A percentile compares a stretch with the other conserved stretches of the same genome.
Evolutionary conservation across 768 basidiomycete genomes (phyloP).

Genomic region (Kockovaella imperatae): DNA sequence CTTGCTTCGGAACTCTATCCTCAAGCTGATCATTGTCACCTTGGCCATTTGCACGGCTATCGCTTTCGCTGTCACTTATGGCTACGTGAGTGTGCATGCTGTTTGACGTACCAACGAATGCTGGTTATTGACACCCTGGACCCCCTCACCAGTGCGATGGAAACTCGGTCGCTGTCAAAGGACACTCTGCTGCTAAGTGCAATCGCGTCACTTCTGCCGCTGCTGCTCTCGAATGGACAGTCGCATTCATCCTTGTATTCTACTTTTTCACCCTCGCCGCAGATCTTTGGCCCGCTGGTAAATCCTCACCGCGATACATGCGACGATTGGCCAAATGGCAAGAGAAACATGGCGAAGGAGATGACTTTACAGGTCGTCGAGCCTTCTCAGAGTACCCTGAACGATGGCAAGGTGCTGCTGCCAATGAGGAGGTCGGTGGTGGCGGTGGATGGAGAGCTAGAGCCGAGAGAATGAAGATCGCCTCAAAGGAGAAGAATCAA

Average conservation of each 20-base stretch:
- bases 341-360: constrained; percentile 33
- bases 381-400: constrained; percentile 37
- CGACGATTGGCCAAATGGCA: constrained; percentile 42
- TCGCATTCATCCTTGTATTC: constrained; percentile 40
- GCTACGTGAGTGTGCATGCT: constrained; percentile 9
- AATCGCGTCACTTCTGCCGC: constrained; percentile 40
- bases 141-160: constrained; percentile 22
- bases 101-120: too few relatives aligned
- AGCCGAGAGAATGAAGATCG: too few relatives aligned
- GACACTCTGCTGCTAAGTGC: constrained; percentile 27
- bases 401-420: constrained; percentile 30
- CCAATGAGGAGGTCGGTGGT: too few relatives aligned
- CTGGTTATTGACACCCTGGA: neutral
- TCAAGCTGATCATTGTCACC: constrained; percentile 44
- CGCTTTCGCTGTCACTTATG: constrained; percentile 44
- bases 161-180: constrained; percentile 9
- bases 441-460: too few relatives aligned
- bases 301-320: constrained; percentile 42
- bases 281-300: constrained; percentile 47
- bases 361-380: constrained; percentile 40
- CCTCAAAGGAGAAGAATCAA: too few relatives aligned
- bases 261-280: constrained; percentile 45
- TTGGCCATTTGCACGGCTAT: constrained; percentile 43
- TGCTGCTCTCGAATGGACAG: constrained; percentile 44
- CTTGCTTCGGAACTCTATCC: constrained; percentile 42